These are phyloP conservation scores for Fusarium lateritium DNA, from an alignment of 2,329 filamentous ascomycete species.

Conservation along the genomic window DNA sequence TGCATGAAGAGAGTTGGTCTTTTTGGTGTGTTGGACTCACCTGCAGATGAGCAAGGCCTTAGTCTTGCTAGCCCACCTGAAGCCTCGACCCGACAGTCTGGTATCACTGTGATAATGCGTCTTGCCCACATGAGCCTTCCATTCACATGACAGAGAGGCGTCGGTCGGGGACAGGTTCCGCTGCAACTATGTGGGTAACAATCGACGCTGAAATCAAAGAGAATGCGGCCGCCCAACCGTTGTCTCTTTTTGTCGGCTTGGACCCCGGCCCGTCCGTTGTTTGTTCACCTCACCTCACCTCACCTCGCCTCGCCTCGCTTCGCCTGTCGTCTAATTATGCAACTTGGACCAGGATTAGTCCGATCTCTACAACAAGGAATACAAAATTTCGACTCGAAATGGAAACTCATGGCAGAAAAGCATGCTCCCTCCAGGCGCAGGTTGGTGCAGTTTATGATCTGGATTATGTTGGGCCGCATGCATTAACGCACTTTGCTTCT, in stretches of 20 bases:
- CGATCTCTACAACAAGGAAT: constrained; percentile 17
- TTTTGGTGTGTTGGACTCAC: constrained; percentile 31
- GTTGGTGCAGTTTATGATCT: constrained; percentile 2
- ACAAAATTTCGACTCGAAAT: background rate
- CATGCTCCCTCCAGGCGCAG: background rate
- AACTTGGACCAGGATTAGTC: constrained; percentile 8
- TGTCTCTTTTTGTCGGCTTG: constrained; percentile 5
- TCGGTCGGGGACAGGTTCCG: constrained; percentile 41
- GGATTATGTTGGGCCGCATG: constrained; percentile 17
- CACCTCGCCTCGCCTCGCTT: constrained; percentile 1
- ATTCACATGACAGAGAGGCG: constrained; percentile 49
- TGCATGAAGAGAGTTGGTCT: constrained; percentile 26
- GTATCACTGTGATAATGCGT: constrained; percentile 44
- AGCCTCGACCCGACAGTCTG: constrained; percentile 46
- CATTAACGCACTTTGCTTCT: constrained; percentile 16
- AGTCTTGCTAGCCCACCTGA: constrained; percentile 24
- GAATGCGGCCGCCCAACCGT: constrained; percentile 16
- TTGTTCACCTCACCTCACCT: constrained; percentile 23
- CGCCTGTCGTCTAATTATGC: constrained; percentile 2
- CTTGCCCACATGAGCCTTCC: constrained; percentile 40
- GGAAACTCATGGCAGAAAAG: background rate
- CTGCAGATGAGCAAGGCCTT: constrained; percentile 20
- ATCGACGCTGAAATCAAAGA: constrained; percentile 8
- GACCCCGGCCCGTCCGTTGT: constrained; percentile 7
- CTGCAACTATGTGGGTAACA: constrained; percentile 26